phyloP scores from a whole-genome alignment of 805 yeast species.

The Teunomyces lycoperdinae region DNA sequence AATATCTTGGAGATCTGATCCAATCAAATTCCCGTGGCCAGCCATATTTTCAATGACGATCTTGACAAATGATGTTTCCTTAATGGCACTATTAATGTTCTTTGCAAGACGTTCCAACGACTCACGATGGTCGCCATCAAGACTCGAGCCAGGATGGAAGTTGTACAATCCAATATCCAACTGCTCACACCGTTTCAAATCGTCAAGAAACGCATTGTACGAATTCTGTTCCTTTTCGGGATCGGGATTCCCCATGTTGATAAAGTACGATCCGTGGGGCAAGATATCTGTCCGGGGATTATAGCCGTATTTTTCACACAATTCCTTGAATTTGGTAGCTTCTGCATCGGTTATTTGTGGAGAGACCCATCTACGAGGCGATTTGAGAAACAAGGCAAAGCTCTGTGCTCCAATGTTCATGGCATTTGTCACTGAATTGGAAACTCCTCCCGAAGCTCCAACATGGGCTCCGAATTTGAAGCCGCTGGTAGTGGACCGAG shows the following conservation, averaged over 20 bases:
- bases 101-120: constrained; percentile 71
- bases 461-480: constrained; percentile 89
- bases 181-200: constrained; percentile 80
- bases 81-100: constrained; percentile 75
- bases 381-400: constrained; percentile 87
- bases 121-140: constrained; percentile 61
- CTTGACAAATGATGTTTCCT: constrained; percentile 72
- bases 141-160: constrained; percentile 89
- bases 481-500: constrained; percentile 42
- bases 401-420: constrained; percentile 63
- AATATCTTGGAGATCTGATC: constrained; percentile 75
- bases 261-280: constrained; percentile 94
- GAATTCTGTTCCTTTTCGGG: constrained; percentile 73
- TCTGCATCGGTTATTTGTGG: constrained; percentile 71
- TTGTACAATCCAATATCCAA: constrained; percentile 84
- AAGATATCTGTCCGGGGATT: constrained; percentile 75
- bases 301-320: constrained; percentile 63
- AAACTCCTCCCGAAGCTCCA: constrained; percentile 76
- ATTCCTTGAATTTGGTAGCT: constrained; percentile 57
- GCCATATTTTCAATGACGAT: constrained; percentile 97
- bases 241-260: constrained; percentile 91
- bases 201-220: constrained; percentile 77
- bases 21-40: constrained; percentile 90
- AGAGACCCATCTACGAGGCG: constrained; percentile 89
- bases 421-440: constrained; percentile 63